Evolutionary conservation across 306 rosid species (phyloP).

Genomic region (Acmispon strigosus): DNA sequence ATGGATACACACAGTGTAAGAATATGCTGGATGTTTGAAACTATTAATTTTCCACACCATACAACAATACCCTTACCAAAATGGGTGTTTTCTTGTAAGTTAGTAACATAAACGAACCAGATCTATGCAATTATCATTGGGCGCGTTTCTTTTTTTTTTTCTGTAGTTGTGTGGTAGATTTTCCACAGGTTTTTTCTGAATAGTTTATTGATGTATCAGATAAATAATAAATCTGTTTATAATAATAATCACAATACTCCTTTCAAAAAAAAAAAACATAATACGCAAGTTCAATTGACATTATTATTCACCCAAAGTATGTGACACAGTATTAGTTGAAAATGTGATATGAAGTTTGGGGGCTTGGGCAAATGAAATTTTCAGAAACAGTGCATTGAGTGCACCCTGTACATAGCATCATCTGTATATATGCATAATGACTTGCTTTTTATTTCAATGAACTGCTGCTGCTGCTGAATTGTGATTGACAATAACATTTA

Average conservation of each 20-base stretch:
- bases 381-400: neutral
- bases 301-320: neutral
- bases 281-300: neutral
- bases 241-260: no score
- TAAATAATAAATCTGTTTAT: neutral
- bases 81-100: constrained; percentile 3
- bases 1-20: constrained; percentile 85
- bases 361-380: neutral
- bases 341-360: neutral
- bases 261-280: neutral
- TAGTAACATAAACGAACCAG: neutral
- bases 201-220: neutral
- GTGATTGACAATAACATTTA: neutral
- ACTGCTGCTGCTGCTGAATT: neutral
- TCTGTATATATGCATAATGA: neutral
- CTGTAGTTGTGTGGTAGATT: neutral
- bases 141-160: neutral
- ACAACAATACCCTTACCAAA: neutral
- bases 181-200: neutral
- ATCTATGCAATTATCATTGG: neutral
- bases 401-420: neutral
- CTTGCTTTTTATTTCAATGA: neutral
- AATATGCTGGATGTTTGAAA: constrained; percentile 14
- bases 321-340: neutral
- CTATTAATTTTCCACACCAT: neutral